These are phyloP conservation scores for Pholiota adiposa DNA, from an alignment of 1,284 basidiomycete genomes.

Conservation along the genomic window DNA sequence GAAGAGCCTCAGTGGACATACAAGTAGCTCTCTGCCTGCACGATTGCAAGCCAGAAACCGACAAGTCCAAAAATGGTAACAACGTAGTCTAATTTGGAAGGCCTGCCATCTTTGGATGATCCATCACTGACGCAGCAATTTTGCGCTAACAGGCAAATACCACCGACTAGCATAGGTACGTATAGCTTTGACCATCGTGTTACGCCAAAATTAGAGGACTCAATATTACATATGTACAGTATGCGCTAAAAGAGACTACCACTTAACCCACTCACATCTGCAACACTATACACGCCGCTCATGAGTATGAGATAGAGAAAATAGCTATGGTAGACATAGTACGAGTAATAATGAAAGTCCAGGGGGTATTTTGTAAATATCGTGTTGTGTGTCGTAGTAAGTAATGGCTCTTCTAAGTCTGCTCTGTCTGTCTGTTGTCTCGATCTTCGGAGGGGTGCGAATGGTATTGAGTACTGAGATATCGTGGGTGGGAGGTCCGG, in stretches of 20 bases:
- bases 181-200: too few species aligned
- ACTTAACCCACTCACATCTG: neutral
- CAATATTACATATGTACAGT: neutral
- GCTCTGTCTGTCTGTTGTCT: neutral
- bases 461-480: neutral
- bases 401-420: neutral
- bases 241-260: neutral
- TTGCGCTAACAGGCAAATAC: too few species aligned
- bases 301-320: neutral
- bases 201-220: neutral
- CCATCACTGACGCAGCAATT: too few species aligned
- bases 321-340: neutral
- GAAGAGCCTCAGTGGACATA: too few species aligned
- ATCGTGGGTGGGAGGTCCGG: too few species aligned
- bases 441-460: neutral
- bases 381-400: slow-evolving; percentile 9
- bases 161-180: too few species aligned
- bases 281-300: neutral
- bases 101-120: too few species aligned
- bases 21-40: too few species aligned
- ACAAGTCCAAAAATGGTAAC: too few species aligned
- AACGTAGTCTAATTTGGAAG: too few species aligned
- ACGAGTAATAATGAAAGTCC: slow-evolving; percentile 8
- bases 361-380: slow-evolving; percentile 10
- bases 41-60: too few species aligned